phyloP scores from a whole-genome alignment of 1,284 basidiomycete genomes.

The Xerocomus alliaceus region DNA sequence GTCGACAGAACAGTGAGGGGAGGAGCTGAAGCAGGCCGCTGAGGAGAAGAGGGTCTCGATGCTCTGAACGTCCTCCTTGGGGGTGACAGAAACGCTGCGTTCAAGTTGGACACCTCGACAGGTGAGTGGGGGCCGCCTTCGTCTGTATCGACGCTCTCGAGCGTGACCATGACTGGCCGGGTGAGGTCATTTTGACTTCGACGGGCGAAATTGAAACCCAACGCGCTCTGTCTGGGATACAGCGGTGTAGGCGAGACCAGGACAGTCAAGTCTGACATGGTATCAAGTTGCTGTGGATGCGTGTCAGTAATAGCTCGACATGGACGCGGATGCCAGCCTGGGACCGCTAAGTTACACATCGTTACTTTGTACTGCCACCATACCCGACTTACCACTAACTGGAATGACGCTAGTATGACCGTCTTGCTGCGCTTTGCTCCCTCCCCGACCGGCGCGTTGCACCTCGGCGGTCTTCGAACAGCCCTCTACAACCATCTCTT shows the following conservation, averaged over 20 bases:
- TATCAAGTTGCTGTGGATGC: not conserved
- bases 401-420: conserved; percentile 1
- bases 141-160: conserved; percentile 51
- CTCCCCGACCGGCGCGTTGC: conserved; percentile 93
- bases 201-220: conserved; percentile 39
- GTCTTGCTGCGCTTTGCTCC: conserved; percentile 91
- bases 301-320: conserved; percentile 7
- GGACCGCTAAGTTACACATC: too few species aligned
- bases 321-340: conserved; percentile 36
- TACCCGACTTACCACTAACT: too few species aligned
- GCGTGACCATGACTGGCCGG: conserved; percentile 56
- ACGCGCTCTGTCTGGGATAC: conserved; percentile 31
- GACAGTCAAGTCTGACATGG: conserved; percentile 44
- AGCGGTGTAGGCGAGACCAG: conserved; percentile 41
- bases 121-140: conserved; percentile 37
- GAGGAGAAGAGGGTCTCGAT: conserved; percentile 23
- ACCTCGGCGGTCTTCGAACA: conserved; percentile 95
- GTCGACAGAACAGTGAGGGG: conserved; percentile 18
- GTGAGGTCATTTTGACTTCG: conserved; percentile 37
- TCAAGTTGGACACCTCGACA: conserved; percentile 27
- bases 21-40: conserved; percentile 39
- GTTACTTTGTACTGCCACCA: not conserved
- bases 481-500: conserved; percentile 93
- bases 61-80: conserved; percentile 52
- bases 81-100: conserved; percentile 52